These are phyloP conservation scores for Colletotrichum incanum DNA, from an alignment of 2,329 filamentous ascomycete species.

Conservation along the genomic window DNA sequence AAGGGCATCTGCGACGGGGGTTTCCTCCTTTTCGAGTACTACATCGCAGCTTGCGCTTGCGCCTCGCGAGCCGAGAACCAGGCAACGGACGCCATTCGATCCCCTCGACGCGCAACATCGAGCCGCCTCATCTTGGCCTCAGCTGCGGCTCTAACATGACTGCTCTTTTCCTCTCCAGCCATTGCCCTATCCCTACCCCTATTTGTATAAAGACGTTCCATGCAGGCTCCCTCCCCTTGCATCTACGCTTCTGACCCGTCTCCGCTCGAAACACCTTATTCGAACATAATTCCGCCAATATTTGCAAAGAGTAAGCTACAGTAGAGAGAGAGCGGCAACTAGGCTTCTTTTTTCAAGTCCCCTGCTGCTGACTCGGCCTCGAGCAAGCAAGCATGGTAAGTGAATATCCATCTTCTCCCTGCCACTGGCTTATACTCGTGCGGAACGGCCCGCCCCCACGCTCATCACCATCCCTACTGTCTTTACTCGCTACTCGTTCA, in stretches of 20 bases:
- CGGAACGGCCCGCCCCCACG: slow-evolving; percentile 7
- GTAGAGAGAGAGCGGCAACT: slow-evolving; percentile 1
- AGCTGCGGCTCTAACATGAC: background rate
- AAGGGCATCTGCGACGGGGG: background rate
- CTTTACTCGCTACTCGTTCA: background rate
- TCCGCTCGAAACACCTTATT: background rate
- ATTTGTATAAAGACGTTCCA: slow-evolving; percentile 28
- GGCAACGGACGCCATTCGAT: slow-evolving; percentile 9
- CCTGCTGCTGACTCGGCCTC: slow-evolving; percentile 34
- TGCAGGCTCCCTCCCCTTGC: slow-evolving; percentile 13
- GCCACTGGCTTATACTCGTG: background rate
- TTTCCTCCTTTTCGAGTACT: background rate
- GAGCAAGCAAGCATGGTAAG: slow-evolving; percentile 39
- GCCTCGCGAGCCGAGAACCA: slow-evolving; percentile 2
- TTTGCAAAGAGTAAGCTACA: slow-evolving; percentile 23
- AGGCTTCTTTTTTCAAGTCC: background rate
- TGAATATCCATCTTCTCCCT: background rate
- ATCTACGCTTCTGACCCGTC: background rate
- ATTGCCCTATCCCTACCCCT: background rate
- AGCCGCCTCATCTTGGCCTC: slow-evolving; percentile 36
- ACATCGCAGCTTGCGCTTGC: background rate
- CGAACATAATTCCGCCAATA: background rate
- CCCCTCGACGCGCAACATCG: slow-evolving; percentile 9
- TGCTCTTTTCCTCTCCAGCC: background rate
- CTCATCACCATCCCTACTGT: background rate